phyloP scores from a whole-genome alignment of 108 stramenopile genomes.

The Cylindrotheca closterium region DNA sequence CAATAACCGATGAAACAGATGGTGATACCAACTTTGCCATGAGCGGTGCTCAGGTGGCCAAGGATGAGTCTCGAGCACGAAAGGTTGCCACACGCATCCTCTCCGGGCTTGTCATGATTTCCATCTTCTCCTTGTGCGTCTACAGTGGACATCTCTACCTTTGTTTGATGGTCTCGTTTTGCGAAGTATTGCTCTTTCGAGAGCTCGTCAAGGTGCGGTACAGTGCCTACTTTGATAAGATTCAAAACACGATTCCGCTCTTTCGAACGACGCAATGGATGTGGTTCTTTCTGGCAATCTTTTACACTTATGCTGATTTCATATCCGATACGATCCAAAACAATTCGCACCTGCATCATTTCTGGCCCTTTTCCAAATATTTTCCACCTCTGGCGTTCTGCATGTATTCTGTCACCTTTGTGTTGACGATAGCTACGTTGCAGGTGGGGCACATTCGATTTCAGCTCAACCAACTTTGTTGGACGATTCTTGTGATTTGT shows the following conservation, averaged over 20 bases:
- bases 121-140: conserved; percentile 51
- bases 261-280: conserved; percentile 98
- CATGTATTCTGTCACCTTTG: conserved; percentile 86
- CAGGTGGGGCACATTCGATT: conserved; percentile 90
- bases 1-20: not conserved
- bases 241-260: conserved; percentile 90
- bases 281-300: conserved; percentile 92
- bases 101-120: conserved; percentile 56
- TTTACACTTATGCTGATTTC: conserved; percentile 90
- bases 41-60: conserved; percentile 24
- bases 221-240: conserved; percentile 65
- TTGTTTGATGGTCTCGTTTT: conserved; percentile 67
- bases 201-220: conserved; percentile 96
- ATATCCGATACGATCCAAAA: conserved; percentile 61
- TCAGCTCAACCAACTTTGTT: conserved; percentile 95
- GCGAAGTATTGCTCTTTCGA: conserved; percentile 86
- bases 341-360: conserved; percentile 60
- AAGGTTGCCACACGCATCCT: conserved; percentile 55
- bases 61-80: conserved; percentile 48
- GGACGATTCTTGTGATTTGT: conserved; percentile 93
- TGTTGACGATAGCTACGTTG: conserved; percentile 91
- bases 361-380: conserved; percentile 59
- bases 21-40: conserved; percentile 8
- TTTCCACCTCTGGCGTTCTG: conserved; percentile 67
- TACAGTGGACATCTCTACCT: conserved; percentile 83